Percentiles rank a stretch among this genome's conserved stretches.
phyloP scores from a whole-genome alignment of 2,329 filamentous ascomycete genomes.

The Colletotrichum sp. region DNA sequence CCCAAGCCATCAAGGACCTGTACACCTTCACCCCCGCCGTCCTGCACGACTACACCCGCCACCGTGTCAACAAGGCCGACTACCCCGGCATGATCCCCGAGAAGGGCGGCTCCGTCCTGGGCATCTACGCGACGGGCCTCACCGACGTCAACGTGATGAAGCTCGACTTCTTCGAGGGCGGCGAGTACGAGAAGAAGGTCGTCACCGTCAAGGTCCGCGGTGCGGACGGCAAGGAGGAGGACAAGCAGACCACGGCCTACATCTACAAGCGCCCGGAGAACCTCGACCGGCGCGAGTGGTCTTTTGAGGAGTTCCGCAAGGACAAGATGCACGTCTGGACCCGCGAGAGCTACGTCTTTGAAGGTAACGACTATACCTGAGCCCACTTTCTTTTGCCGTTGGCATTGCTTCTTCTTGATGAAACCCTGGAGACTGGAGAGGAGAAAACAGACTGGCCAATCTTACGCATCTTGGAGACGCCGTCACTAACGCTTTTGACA shows the following conservation, averaged over 20 bases:
- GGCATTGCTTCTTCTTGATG: background rate
- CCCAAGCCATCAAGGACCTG: constrained; percentile 57
- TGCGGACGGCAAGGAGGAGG: constrained; percentile 38
- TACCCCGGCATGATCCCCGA: constrained; percentile 80
- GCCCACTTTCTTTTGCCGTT: background rate
- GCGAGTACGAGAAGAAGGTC: constrained; percentile 68
- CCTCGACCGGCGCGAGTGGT: constrained; percentile 83
- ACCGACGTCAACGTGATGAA: constrained; percentile 77
- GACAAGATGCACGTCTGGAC: constrained; percentile 70
- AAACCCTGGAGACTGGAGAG: background rate
- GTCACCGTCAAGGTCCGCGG: constrained; percentile 54
- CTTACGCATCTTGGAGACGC: background rate
- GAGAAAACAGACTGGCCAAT: background rate
- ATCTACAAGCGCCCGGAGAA: constrained; percentile 57
- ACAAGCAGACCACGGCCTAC: constrained; percentile 66
- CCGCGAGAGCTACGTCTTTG: constrained; percentile 52
- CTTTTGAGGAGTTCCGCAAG: constrained; percentile 80
- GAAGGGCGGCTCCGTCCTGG: constrained; percentile 66
- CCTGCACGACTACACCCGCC: constrained; percentile 75
- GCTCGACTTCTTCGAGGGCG: constrained; percentile 84
- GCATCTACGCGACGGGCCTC: constrained; percentile 78
- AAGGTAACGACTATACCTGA: constrained; percentile 33
- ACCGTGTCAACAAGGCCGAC: constrained; percentile 71
- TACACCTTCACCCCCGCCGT: constrained; percentile 74
- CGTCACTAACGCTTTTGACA: background rate